phyloP scores from a whole-genome alignment of 305 asterid genomes.

The Plantago lanceolata region DNA sequence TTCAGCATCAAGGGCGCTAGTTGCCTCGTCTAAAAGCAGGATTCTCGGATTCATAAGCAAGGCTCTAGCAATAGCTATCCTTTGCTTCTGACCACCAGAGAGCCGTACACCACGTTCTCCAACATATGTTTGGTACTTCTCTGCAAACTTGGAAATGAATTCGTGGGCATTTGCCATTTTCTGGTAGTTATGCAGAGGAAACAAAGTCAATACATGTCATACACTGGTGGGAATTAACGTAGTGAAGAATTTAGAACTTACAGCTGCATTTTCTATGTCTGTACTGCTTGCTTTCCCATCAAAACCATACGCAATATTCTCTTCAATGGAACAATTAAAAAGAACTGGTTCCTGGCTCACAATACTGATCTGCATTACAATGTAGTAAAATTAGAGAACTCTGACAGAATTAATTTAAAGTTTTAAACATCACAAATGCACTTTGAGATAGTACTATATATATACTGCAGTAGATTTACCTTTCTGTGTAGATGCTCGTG shows the following conservation, averaged over 20 bases:
- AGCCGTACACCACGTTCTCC: conserved; percentile 88
- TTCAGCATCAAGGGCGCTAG: conserved; percentile 83
- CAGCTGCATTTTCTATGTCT: conserved; percentile 70
- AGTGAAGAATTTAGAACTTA: conserved; percentile 32
- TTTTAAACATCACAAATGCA: conserved; percentile 9
- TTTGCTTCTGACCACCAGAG: conserved; percentile 88
- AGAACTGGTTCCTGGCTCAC: conserved; percentile 94
- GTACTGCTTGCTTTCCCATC: conserved; percentile 61
- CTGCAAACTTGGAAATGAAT: conserved; percentile 57
- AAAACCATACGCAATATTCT: conserved; percentile 75
- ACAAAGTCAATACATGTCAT: conserved; percentile 2
- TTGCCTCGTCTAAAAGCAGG: conserved; percentile 75
- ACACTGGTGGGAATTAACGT: background rate
- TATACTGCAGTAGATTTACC: conserved; percentile 37
- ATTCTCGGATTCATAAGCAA: conserved; percentile 70
- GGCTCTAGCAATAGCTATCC: conserved; percentile 86
- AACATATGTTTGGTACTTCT: conserved; percentile 57
- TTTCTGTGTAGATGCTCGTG: conserved; percentile 66
- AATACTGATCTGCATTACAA: conserved; percentile 53
- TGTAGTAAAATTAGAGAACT: conserved; percentile 1
- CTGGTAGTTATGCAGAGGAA: conserved; percentile 33
- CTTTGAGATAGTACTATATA: conserved; percentile 1
- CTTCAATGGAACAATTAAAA: conserved; percentile 80
- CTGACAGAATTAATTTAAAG: background rate
- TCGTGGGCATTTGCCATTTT: conserved; percentile 88